phyloP scores from a whole-genome alignment of 148 eudicot genomes.

The Heliosperma pusillum region DNA sequence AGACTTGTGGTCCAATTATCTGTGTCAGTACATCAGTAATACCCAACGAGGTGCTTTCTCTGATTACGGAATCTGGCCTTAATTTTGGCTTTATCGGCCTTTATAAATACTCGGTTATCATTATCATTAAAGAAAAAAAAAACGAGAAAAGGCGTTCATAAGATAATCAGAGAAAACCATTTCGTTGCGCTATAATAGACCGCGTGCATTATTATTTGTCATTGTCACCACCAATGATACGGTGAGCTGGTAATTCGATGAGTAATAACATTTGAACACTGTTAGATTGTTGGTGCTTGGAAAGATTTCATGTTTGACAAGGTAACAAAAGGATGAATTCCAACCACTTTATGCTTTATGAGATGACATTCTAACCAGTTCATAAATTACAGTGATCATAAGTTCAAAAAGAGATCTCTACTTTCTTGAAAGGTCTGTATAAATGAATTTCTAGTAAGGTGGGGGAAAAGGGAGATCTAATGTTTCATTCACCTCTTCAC shows the following conservation, averaged over 20 bases:
- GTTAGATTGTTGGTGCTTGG: background rate
- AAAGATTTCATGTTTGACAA: background rate
- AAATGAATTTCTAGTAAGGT: background rate
- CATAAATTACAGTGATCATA: background rate
- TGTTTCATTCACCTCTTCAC: constrained; percentile 4
- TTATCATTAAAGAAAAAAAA: too few relatives aligned
- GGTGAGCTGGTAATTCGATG: background rate
- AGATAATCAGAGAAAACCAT: too few relatives aligned
- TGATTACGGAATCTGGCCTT: too few relatives aligned
- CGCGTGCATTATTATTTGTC: background rate
- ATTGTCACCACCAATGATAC: background rate
- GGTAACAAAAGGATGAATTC: background rate
- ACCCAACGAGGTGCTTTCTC: too few relatives aligned
- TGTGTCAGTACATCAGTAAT: too few relatives aligned
- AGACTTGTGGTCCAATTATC: too few relatives aligned
- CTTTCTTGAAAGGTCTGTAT: background rate
- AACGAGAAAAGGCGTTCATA: too few relatives aligned
- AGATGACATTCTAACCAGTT: background rate
- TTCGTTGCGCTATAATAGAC: background rate
- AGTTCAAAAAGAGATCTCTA: background rate
- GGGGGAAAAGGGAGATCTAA: background rate
- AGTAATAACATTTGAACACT: too few relatives aligned
- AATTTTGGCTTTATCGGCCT: too few relatives aligned
- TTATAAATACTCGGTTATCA: too few relatives aligned
- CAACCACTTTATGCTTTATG: background rate